Percentiles rank a stretch among this genome's conserved stretches.
phyloP scores from a whole-genome alignment of 2,329 filamentous ascomycete species.

The Arthroderma sp. region DNA sequence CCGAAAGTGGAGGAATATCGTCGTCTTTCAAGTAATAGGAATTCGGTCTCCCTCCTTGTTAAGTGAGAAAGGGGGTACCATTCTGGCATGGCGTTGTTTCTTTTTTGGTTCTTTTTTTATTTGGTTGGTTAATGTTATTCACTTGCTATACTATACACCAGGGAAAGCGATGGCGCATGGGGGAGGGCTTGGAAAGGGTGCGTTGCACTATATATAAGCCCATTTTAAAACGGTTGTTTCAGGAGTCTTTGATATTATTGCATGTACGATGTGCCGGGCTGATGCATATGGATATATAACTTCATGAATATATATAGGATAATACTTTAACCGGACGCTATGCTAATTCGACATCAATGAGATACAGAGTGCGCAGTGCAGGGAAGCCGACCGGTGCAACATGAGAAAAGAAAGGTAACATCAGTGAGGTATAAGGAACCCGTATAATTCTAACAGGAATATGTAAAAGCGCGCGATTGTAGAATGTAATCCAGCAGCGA shows the following conservation, averaged over 20 bases:
- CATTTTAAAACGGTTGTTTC: not conserved
- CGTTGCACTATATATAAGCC: not conserved
- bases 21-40: constrained; percentile 17
- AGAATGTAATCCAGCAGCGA: no score
- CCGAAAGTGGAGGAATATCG: constrained; percentile 24
- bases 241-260: not conserved
- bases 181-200: not conserved
- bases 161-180: not conserved
- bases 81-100: not conserved
- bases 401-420: no score
- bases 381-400: no score
- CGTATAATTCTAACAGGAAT: no score
- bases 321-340: no score
- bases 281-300: no score
- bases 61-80: not conserved
- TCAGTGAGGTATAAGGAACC: no score
- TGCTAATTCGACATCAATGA: no score
- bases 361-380: no score
- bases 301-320: no score
- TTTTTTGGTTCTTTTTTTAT: not conserved
- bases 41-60: constrained; percentile 15
- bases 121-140: not conserved
- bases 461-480: no score
- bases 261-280: no score
- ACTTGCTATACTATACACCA: not conserved